Evolutionary conservation across 495 filamentous ascomycete species (phyloP).

Genomic region (Amorphotheca resinae): DNA sequence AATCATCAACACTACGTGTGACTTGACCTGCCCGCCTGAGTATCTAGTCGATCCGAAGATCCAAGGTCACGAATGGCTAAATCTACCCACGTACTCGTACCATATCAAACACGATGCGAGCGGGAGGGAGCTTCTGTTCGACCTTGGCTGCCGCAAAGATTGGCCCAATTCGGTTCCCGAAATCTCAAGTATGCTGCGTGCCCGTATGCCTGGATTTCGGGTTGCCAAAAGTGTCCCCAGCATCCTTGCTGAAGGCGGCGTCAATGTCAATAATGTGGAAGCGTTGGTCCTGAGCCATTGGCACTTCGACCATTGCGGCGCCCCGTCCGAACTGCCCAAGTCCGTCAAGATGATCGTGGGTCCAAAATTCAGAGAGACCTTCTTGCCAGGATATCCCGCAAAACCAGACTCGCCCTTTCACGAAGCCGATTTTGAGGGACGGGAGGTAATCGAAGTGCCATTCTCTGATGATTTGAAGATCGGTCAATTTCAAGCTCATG

Average conservation of each 20-base stretch:
- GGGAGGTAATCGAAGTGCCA: constrained; percentile 24
- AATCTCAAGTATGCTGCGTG: constrained; percentile 24
- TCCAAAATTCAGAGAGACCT: constrained; percentile 35
- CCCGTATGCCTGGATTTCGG: constrained; percentile 17
- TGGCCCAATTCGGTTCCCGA: constrained; percentile 31
- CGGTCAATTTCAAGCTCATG: constrained; percentile 35
- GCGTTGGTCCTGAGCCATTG: constrained; percentile 46
- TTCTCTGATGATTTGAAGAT: constrained; percentile 27
- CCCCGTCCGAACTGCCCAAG: constrained; percentile 35
- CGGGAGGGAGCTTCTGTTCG: constrained; percentile 35
- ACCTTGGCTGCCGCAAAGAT: constrained; percentile 41
- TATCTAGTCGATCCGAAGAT: constrained; percentile 33
- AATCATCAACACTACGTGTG: constrained; percentile 40
- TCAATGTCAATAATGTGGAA: constrained; percentile 35
- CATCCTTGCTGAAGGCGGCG: constrained; percentile 28
- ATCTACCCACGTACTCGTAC: constrained; percentile 35
- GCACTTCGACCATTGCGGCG: constrained; percentile 50
- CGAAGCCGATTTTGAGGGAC: constrained; percentile 30
- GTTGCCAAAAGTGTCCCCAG: constrained; percentile 31
- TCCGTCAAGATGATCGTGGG: constrained; percentile 39
- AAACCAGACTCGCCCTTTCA: constrained; percentile 27
- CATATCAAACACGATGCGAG: constrained; percentile 32
- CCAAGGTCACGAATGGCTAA: constrained; percentile 28
- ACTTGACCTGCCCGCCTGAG: constrained; percentile 23
- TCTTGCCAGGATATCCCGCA: constrained; percentile 34